A percentile compares a stretch with the other conserved stretches of the same genome.
Evolutionary conservation across 2,329 filamentous ascomycete species (phyloP).

Genomic region (Lasiodiplodia gonubiensis): DNA sequence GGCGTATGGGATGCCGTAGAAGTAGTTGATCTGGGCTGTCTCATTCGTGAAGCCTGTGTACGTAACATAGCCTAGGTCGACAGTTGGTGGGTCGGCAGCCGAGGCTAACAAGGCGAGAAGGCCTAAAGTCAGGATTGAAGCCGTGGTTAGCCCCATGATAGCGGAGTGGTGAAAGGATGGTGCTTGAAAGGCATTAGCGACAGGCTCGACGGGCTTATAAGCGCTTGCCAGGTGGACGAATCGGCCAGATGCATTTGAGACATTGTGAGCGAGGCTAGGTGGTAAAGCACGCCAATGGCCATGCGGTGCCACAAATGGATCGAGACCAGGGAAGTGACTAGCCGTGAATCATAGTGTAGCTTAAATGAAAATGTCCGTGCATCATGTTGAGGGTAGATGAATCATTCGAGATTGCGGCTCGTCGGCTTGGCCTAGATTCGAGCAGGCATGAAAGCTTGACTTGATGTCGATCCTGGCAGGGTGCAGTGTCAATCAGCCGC

Average conservation of each 20-base stretch:
- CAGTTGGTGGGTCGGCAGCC: constrained; percentile 10
- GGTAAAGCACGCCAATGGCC: background rate
- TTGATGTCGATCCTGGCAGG: too few species aligned
- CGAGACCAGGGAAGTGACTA: background rate
- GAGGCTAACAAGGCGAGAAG: background rate
- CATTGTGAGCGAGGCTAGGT: background rate
- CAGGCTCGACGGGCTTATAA: background rate
- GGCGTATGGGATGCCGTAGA: constrained; percentile 39
- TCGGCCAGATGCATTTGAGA: background rate
- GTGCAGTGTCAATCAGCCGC: too few species aligned
- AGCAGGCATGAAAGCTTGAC: too few species aligned
- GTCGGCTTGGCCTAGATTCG: too few species aligned
- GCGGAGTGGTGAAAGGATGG: background rate
- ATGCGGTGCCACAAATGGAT: too few species aligned
- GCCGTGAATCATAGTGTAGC: background rate
- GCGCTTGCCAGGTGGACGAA: background rate
- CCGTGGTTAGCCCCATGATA: background rate
- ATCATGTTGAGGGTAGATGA: background rate
- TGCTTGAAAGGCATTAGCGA: background rate
- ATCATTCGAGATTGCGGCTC: background rate
- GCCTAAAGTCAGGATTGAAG: background rate
- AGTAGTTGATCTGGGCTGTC: constrained; percentile 30
- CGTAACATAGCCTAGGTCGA: constrained; percentile 31
- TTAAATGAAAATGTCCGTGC: background rate
- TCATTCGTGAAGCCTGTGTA: constrained; percentile 32